phyloP scores from a whole-genome alignment of 495 filamentous ascomycete genomes.

The Neurospora cerealis region DNA sequence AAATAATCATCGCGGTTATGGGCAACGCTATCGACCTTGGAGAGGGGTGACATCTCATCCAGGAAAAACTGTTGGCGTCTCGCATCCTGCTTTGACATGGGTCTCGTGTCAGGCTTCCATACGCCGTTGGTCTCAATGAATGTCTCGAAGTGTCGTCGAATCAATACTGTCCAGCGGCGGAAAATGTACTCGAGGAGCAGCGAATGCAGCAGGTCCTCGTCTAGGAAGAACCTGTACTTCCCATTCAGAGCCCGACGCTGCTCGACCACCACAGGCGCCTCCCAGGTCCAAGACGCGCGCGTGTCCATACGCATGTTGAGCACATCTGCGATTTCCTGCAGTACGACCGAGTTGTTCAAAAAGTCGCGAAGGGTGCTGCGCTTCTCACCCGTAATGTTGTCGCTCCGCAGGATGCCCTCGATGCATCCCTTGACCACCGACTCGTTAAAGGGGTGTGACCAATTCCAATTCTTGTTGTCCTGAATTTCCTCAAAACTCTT shows the following conservation, averaged over 20 bases:
- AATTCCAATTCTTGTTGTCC: slow-evolving; percentile 4
- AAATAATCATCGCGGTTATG: slow-evolving; percentile 3
- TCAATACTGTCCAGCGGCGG: slow-evolving; percentile 15
- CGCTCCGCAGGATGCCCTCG: slow-evolving; percentile 42
- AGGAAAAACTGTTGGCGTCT: slow-evolving; percentile 16
- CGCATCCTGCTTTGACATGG: slow-evolving; percentile 12
- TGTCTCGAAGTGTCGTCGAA: slow-evolving; percentile 20
- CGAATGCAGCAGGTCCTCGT: slow-evolving; percentile 56
- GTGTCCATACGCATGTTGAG: slow-evolving; percentile 56
- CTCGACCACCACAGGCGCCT: slow-evolving; percentile 16
- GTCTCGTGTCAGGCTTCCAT: slow-evolving; percentile 21
- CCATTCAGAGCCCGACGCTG: slow-evolving; percentile 54
- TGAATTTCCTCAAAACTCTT: slow-evolving; percentile 3
- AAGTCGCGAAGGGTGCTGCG: slow-evolving; percentile 48
- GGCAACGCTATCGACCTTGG: background rate
- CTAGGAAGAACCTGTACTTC: slow-evolving; percentile 56
- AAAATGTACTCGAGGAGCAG: slow-evolving; percentile 58
- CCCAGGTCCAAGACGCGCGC: slow-evolving; percentile 51
- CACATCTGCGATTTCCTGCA: slow-evolving; percentile 55
- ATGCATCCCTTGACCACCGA: slow-evolving; percentile 23
- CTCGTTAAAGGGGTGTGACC: slow-evolving; percentile 15
- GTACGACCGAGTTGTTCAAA: slow-evolving; percentile 42
- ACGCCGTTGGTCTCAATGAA: slow-evolving; percentile 36
- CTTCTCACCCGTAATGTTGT: slow-evolving; percentile 54
- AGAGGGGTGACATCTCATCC: background rate